Evolutionary conservation across 169 alveolate genomes (phyloP), one percentile per base, ranked within the genome.

Genomic region (Theileria orientalis): DNA sequence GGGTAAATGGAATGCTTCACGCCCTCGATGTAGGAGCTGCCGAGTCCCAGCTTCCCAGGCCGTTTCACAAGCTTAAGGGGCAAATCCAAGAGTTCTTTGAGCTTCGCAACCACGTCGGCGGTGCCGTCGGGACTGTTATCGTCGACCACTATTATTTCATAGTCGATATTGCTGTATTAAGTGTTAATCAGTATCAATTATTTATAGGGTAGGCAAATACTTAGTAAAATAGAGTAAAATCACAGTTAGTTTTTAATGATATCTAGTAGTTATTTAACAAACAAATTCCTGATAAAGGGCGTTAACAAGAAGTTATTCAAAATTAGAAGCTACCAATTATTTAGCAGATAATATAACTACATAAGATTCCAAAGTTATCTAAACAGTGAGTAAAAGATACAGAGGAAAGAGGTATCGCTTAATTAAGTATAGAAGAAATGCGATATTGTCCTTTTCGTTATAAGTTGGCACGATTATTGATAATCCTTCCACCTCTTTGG

Each of bases 101-200:
- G 89, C 67, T 90, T 87, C 64, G 69, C 69, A 30, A 91, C 96
- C 63, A 91, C 96, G 7, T 87, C 92, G 59, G 92, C 85, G n/a
- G 99, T 97, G 23, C 93, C 94, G 83, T 97, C 99, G 32, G 98
- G 97, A 51, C 97, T 92, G 82, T 94, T 94, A 69, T 97, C 99
- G 77, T 97, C 99, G 3, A 97, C 97, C 33, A 97, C 76, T 27
- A 97, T 90, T 21, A 96, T 89, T 85, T 97, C 99, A 86, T 93
- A 92, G 46, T 91, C 90, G 16, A 95, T 71, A 5, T 85, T 70
- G 61, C 94, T 88, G 60, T 33, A 46, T 51, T 51, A 49, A 5
- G 19, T 14, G 2, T 49, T 49, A 9, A n/a, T 1, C 41, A 23
- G 49, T 0, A 51, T 29, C n/a, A n/a, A n/a, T n/a, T n/a, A n/a